Conservation (phyloP, 352 stramenopile species). For the Pythium grandisporangium region DNA sequence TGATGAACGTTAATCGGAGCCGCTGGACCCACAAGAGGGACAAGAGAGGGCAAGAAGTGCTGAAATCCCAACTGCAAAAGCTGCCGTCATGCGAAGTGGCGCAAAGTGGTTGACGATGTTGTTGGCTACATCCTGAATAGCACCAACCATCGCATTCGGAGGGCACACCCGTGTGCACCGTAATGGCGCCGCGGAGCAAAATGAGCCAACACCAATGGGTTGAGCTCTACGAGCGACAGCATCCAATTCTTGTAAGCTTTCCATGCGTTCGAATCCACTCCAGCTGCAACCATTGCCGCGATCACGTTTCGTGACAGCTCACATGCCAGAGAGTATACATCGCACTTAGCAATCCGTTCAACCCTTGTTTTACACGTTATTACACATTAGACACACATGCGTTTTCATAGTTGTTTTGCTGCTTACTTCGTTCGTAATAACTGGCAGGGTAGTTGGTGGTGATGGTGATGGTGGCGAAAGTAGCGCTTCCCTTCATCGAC, state of each 20-base stretch:
- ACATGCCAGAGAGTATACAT: too few species aligned
- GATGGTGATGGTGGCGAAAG: too few species aligned
- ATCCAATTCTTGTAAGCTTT: conserved; percentile 4
- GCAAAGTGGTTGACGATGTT: conserved; percentile 13
- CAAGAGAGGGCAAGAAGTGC: conserved; percentile 6
- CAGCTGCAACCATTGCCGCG: conserved; percentile 9
- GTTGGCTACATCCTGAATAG: conserved; percentile 10
- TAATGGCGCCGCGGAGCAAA: conserved; percentile 5
- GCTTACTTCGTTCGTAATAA: too few species aligned
- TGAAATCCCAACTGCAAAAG: conserved; percentile 4
- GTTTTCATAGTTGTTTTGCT: too few species aligned
- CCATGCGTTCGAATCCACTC: conserved; percentile 3
- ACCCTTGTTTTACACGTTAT: too few species aligned
- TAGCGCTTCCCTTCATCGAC: too few species aligned
- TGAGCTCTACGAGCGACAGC: conserved; percentile 3
- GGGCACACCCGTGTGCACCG: conserved; percentile 4
- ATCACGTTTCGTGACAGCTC: conserved; percentile 5
- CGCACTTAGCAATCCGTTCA: too few species aligned
- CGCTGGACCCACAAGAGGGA: conserved; percentile 2
- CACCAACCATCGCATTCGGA: conserved; percentile 2
- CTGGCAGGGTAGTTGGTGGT: too few species aligned
- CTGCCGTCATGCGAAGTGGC: conserved; percentile 1
- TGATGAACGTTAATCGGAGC: conserved; percentile 4
- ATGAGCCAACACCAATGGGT: conserved; percentile 6
- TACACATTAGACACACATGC: too few species aligned